phyloP scores from a whole-genome alignment of 495 filamentous ascomycete genomes.

The Lentithecium fluviatile region DNA sequence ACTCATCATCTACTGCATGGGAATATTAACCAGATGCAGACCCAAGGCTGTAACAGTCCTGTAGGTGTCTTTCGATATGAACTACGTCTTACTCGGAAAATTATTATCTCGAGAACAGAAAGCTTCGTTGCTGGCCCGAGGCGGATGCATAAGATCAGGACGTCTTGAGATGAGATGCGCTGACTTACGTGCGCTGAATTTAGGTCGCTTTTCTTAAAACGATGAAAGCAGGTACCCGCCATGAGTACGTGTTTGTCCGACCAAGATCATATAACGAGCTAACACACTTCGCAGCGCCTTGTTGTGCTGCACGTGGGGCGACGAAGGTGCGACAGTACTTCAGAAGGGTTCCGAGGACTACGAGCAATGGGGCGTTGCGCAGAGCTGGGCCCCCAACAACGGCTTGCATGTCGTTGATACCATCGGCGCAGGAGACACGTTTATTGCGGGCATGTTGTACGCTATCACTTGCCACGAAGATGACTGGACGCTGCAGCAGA shows the following conservation, averaged over 20 bases:
- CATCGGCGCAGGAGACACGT: slow-evolving; percentile 72
- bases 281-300: slow-evolving; percentile 51
- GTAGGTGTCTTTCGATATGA: too few relatives aligned
- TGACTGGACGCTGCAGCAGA: slow-evolving; percentile 53
- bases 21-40: too few relatives aligned
- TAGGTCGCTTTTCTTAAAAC: not conserved
- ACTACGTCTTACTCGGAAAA: too few relatives aligned
- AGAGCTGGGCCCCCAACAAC: slow-evolving; percentile 39
- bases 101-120: too few relatives aligned
- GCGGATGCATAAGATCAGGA: slow-evolving; percentile 10
- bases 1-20: too few relatives aligned
- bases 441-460: slow-evolving; percentile 70
- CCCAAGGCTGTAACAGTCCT: too few relatives aligned
- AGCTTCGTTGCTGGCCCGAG: slow-evolving; percentile 30
- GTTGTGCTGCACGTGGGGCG: slow-evolving; percentile 68
- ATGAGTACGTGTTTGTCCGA: slow-evolving; percentile 52
- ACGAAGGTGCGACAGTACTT: slow-evolving; percentile 54
- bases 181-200: not conserved
- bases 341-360: not conserved
- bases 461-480: slow-evolving; percentile 52
- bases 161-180: not conserved
- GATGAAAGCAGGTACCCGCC: slow-evolving; percentile 34
- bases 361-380: not conserved
- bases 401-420: slow-evolving; percentile 48
- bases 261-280: too few relatives aligned